These are phyloP conservation scores for Bromus sterilis DNA, from an alignment of 176 grass and related monocot species.

Conservation along the genomic window DNA sequence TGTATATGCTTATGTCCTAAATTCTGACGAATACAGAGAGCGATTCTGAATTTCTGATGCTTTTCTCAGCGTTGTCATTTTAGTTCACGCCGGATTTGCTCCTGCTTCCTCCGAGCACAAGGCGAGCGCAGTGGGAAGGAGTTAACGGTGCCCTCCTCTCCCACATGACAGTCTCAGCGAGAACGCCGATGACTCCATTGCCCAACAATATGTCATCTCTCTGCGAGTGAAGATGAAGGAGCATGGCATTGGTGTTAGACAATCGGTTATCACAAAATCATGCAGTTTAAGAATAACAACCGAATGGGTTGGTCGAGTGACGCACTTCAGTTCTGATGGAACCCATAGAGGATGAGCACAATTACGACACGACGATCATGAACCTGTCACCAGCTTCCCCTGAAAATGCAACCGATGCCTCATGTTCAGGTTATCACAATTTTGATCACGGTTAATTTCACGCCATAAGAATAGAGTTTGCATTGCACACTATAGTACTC, in stretches of 20 bases:
- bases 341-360: constrained; percentile 14
- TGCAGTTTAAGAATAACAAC: too few species aligned
- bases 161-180: constrained; percentile 85
- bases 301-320: too few species aligned
- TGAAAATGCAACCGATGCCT: constrained; percentile 8
- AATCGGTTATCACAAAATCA: background rate
- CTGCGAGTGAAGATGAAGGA: constrained; percentile 26
- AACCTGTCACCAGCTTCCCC: background rate
- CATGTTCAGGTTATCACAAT: background rate
- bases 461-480: background rate
- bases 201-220: constrained; percentile 53
- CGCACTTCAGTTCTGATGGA: background rate
- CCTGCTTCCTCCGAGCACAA: constrained; percentile 64
- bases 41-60: too few species aligned
- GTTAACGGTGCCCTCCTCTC: constrained; percentile 78
- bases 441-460: background rate
- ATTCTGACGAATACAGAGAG: too few species aligned
- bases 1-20: too few species aligned
- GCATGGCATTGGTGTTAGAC: too few species aligned
- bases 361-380: background rate
- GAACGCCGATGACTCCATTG: constrained; percentile 79
- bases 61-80: too few species aligned
- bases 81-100: constrained; percentile 39
- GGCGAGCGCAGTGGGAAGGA: constrained; percentile 77
- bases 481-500: too few species aligned